Conservation (phyloP, 768 basidiomycete genomes). For the Suillus cothurnatus region DNA sequence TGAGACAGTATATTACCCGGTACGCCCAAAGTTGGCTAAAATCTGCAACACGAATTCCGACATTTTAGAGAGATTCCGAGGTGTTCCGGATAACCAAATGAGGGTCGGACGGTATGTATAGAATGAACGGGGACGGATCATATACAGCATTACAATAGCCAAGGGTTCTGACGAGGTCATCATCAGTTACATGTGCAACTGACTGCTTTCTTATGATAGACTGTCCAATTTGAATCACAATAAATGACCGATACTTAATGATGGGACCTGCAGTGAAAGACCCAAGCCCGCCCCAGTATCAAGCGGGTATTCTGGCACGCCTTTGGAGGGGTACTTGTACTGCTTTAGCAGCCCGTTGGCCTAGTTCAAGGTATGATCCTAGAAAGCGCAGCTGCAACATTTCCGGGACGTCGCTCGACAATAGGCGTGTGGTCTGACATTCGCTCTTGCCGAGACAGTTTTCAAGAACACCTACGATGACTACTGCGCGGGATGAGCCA, state of each 20-base stretch:
- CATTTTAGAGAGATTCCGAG: no score
- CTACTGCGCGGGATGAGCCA: constrained; percentile 96
- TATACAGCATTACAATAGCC: no score
- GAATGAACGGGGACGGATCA: no score
- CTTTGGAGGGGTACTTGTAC: constrained; percentile 95
- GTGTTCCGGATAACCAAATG: no score
- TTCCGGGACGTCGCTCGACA: constrained; percentile 99
- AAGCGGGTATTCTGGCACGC: constrained; percentile 91
- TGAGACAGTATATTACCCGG: no score
- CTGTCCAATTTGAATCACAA: constrained; percentile 85
- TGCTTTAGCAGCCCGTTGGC: constrained; percentile 74
- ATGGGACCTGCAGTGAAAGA: constrained; percentile 81
- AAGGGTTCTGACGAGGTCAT: constrained; percentile 17
- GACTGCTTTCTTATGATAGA: constrained; percentile 42
- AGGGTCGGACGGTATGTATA: no score
- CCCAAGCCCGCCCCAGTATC: constrained; percentile 95
- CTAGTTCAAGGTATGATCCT: constrained; percentile 93
- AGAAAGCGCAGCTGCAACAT: constrained; percentile 98
- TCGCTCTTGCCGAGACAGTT: constrained; percentile 76
- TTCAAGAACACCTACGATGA: constrained; percentile 93
- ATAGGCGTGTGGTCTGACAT: constrained; percentile 95
- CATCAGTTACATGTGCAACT: constrained; percentile 10
- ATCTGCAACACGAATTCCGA: no score
- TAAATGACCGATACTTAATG: constrained; percentile 89
- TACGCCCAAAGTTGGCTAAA: no score